Base-by-base conservation (phyloP, 495 filamentous ascomycete genomes). In the Cairneyella variabilis region DNA sequence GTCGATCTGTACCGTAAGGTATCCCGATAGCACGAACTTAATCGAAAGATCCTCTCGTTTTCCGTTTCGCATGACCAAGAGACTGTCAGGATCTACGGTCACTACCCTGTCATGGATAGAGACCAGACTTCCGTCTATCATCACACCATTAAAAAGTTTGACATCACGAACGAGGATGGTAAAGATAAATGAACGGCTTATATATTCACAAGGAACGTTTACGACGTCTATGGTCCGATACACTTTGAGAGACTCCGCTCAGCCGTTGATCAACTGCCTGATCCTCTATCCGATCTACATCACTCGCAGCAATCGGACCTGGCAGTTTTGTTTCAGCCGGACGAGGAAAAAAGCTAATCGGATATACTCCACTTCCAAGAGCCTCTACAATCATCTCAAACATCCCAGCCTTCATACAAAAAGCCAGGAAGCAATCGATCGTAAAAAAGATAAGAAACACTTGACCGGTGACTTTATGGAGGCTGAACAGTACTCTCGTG, bases 21-120 rank as follows among this genome's bases (percentile, higher is more conserved):
- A 2, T 57, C 63, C 17, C 69, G 66, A 27, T 53, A 70, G 56
- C 43, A 63, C 21, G 68, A 74, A 59, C 51, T 75, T 28, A 23
- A 76, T 53, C 64, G 61, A 41, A 52, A 71, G 56, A 69, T 73
- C 26, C 61, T 74, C 48, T 63, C 64, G 27, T 79, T 78, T 66
- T 77, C 71, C 2, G 62, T 80, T 52, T 77, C 71, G 21, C 69
- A 77, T 59, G 61, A 78, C 56, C 48, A 71, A 34, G 20, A 47
- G 16, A 53, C 53, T 6, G 67, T 75, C 17, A 54, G 63, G 18
- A 72, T 77, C 18, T 68, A 69, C 25, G 67, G 69, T 25, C 54
- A 72, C 54, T 72, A 72, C 41, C 54, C 56, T 1, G 51, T 68
- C 10, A 69, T 70, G 11, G 50, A 62, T 30, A 58, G 49, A 46